Evolutionary conservation across 2,329 filamentous ascomycete genomes (phyloP).

Genomic region (Ophiostoma ulmi): DNA sequence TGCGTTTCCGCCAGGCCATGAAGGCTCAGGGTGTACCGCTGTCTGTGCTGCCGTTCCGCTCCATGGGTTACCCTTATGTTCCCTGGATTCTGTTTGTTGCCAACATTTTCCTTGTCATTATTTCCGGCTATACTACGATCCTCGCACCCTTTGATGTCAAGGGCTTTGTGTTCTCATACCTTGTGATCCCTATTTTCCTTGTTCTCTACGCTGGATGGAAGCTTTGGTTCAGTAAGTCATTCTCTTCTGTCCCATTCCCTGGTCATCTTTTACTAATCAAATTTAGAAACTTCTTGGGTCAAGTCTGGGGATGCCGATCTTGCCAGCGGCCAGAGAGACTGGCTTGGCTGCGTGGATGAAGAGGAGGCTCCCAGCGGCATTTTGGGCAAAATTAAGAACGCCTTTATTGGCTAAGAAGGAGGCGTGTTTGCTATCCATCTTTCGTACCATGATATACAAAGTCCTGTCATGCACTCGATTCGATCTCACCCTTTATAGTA

Average conservation of each 20-base stretch:
- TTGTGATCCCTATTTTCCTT: slow-evolving; percentile 60
- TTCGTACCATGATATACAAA: background rate
- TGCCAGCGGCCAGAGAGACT: slow-evolving; percentile 49
- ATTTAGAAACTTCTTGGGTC: slow-evolving; percentile 31
- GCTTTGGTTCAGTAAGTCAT: slow-evolving; percentile 29
- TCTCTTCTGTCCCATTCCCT: slow-evolving; percentile 41
- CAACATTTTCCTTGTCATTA: slow-evolving; percentile 58
- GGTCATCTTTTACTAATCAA: background rate
- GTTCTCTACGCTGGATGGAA: slow-evolving; percentile 60
- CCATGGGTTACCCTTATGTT: slow-evolving; percentile 58
- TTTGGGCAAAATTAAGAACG: slow-evolving; percentile 17
- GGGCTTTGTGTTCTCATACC: slow-evolving; percentile 60
- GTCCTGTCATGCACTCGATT: too few relatives aligned
- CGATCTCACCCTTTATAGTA: too few relatives aligned
- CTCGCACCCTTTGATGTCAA: slow-evolving; percentile 54
- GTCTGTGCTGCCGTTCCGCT: slow-evolving; percentile 54
- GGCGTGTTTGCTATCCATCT: background rate
- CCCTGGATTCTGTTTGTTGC: slow-evolving; percentile 58
- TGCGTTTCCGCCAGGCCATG: slow-evolving; percentile 64
- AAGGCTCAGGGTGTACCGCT: slow-evolving; percentile 57
- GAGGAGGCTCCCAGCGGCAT: slow-evolving; percentile 10
- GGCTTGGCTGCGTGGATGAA: slow-evolving; percentile 5
- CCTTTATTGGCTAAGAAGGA: slow-evolving; percentile 13
- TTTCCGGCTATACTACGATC: slow-evolving; percentile 64
- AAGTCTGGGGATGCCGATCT: slow-evolving; percentile 51